A percentile compares a stretch with the other conserved stretches of the same genome.
phyloP scores from a whole-genome alignment of 202 grass and related monocot genomes.

The Musa balbisiana region DNA sequence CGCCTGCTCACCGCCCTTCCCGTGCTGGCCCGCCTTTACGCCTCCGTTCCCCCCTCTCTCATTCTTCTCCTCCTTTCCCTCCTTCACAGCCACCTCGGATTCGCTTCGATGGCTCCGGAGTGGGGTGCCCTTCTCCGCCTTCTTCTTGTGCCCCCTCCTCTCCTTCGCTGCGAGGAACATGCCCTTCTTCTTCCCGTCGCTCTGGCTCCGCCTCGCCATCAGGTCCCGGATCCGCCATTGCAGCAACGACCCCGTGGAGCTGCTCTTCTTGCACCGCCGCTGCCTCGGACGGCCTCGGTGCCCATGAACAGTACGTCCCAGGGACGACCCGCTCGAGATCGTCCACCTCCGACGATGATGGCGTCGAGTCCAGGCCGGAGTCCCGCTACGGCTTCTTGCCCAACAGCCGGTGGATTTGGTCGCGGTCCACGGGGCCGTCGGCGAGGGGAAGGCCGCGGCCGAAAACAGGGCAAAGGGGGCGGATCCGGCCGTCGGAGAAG shows the following conservation, averaged over 20 bases:
- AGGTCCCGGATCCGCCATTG: conserved; percentile 40
- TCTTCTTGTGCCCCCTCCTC: no score
- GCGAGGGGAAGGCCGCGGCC: neutral
- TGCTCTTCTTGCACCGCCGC: conserved; percentile 38
- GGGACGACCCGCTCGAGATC: neutral
- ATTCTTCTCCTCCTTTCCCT: no score
- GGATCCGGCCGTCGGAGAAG: conserved; percentile 50
- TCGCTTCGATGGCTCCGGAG: no score
- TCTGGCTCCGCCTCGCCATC: conserved; percentile 28
- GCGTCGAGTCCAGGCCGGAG: neutral
- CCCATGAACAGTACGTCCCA: conserved; percentile 40
- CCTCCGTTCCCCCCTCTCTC: neutral
- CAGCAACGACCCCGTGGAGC: conserved; percentile 31
- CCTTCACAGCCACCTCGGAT: no score
- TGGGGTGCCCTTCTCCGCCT: no score
- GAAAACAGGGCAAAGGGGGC: conserved; percentile 48
- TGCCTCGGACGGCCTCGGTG: conserved; percentile 17
- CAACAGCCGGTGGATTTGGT: neutral
- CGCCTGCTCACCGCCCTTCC: no score
- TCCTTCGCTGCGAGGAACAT: conserved; percentile 29
- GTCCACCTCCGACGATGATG: neutral
- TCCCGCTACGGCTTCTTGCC: neutral
- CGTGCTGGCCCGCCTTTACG: no score
- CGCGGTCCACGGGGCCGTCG: neutral
- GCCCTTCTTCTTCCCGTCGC: conserved; percentile 72